A percentile compares a stretch with the other conserved stretches of the same genome.
These are phyloP conservation scores for Suillus luteus DNA, from an alignment of 768 basidiomycete genomes.

Conservation along the genomic window DNA sequence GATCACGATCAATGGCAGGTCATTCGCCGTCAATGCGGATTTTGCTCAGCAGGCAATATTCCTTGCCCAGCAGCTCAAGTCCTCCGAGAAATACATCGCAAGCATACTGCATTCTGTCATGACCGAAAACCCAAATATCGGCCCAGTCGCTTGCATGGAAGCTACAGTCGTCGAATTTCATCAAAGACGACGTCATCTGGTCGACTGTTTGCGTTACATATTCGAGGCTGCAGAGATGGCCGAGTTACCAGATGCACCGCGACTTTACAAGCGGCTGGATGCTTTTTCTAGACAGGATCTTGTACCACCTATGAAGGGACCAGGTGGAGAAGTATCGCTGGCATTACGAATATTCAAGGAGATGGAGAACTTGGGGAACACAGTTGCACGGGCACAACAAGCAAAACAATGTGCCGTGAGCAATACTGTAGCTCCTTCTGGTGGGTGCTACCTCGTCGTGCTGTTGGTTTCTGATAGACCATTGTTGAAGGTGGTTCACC, in stretches of 20 bases:
- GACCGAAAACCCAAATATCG: conserved; percentile 63
- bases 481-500: conserved; percentile 40
- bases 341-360: conserved; percentile 60
- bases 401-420: conserved; percentile 61
- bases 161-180: conserved; percentile 69
- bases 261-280: conserved; percentile 53
- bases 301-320: conserved; percentile 38
- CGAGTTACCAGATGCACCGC: conserved; percentile 43
- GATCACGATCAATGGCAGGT: conserved; percentile 59
- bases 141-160: conserved; percentile 60
- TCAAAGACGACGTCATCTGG: conserved; percentile 64
- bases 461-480: neutral
- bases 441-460: conserved; percentile 49
- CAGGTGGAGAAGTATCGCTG: conserved; percentile 45
- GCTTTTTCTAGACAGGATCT: conserved; percentile 59
- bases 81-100: conserved; percentile 82
- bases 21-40: conserved; percentile 75
- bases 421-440: conserved; percentile 57
- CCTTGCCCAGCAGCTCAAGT: conserved; percentile 77
- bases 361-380: conserved; percentile 58
- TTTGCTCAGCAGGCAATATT: conserved; percentile 78
- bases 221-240: conserved; percentile 60
- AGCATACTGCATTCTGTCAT: conserved; percentile 66
- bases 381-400: conserved; percentile 53
- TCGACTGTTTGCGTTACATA: conserved; percentile 69